Evolutionary conservation across 306 rosid genomes (phyloP), one percentile per base, ranked within the genome.

Genomic region (Glycine latifolia): DNA sequence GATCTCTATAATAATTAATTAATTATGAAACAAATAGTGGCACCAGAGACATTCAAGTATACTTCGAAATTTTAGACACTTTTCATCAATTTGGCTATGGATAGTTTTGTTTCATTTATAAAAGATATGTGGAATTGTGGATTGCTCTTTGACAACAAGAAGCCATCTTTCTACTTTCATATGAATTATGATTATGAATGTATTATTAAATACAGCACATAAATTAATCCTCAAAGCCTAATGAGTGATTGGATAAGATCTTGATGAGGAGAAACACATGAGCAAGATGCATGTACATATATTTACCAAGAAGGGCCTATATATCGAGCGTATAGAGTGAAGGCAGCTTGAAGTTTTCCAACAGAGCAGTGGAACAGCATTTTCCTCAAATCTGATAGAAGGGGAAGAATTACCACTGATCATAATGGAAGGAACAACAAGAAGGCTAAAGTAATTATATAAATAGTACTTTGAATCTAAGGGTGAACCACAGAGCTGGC

Each of bases 231-330:
- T 6, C 48, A 54, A 26, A 26, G 31, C 49, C 70, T 0, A 15
- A 75, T 79, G 2, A 26, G 31, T 26, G 31, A 26, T 26, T 26
- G 31, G 31, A 75, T 79, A 75, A 55, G 73, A 75, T 71, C 47
- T 46, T 35, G 58, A 31, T 55, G 50, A 85, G 67, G 47, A 67
- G 71, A 85, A 71, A 48, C 59, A 70, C 71, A 8, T 31, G 47
- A 79, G 78, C 26, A 84, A 47, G 75, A 61, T 17, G 16, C 56
- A 39, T 71, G 69, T 59, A 67, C 13, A 74, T 9, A 60, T 77
- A 54, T 58, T 26, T 89, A 94, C 97, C 98, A 92, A 84, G 81
- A 94, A 90, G 77, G 97, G 97, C 82, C 91, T 92, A 81, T 94
- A 94, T 72, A 94, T 90, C 52, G 58, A 86, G 87, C 86, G 67